phyloP scores from a whole-genome alignment of 192 early-diverging fungal species.

The Borealophlyctis nickersoniae region DNA sequence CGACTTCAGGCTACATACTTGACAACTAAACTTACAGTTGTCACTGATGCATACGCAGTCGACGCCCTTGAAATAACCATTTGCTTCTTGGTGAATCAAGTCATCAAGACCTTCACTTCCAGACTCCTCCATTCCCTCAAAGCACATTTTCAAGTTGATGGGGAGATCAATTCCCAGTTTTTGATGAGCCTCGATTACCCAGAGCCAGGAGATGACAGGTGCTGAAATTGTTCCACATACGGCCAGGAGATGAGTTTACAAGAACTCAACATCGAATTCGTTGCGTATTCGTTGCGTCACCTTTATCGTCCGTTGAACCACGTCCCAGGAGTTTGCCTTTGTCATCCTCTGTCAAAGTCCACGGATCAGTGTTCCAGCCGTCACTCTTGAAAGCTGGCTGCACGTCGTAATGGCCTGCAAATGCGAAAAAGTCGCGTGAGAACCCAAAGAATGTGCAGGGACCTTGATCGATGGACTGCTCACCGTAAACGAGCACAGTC shows the following conservation, averaged over 20 bases:
- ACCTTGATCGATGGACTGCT: neutral
- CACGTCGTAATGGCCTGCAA: conserved; percentile 89
- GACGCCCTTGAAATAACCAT: conserved; percentile 77
- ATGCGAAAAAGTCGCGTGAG: neutral
- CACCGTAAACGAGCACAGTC: conserved; percentile 90
- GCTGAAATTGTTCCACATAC: conserved; percentile 3
- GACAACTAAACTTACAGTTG: conserved; percentile 60
- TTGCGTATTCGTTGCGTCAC: too few species aligned
- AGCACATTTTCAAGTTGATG: conserved; percentile 94
- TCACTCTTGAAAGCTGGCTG: conserved; percentile 73
- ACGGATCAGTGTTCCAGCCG: conserved; percentile 91
- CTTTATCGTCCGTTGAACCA: conserved; percentile 96
- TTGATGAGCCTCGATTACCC: conserved; percentile 92
- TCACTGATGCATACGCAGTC: conserved; percentile 97
- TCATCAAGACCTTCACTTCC: conserved; percentile 94
- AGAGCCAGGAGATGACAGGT: conserved; percentile 95
- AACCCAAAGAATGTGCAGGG: conserved; percentile 2
- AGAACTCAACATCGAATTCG: too few species aligned
- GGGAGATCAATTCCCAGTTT: conserved; percentile 86
- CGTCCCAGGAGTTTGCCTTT: conserved; percentile 84
- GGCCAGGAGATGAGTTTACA: neutral
- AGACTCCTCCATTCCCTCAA: conserved; percentile 93
- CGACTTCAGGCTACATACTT: too few species aligned
- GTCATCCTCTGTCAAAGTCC: conserved; percentile 78
- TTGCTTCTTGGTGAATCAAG: conserved; percentile 81